A percentile compares a stretch with the other conserved stretches of the same genome.
These are phyloP conservation scores for Nepenthes alata DNA, from an alignment of 179 eudicot genomes.

Conservation along the genomic window DNA sequence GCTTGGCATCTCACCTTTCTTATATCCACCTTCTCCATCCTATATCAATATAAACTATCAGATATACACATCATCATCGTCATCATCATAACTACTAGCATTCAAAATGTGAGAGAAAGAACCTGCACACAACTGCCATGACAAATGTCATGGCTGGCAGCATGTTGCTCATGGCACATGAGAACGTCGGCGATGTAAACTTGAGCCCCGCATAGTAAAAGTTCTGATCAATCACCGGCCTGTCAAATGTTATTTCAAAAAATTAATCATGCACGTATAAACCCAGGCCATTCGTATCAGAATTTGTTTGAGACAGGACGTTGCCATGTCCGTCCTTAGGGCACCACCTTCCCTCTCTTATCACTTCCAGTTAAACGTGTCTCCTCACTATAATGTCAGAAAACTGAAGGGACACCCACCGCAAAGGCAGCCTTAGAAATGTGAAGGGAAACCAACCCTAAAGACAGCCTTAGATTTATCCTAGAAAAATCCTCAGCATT, in stretches of 20 bases:
- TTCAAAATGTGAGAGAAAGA: neutral
- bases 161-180: constrained; percentile 9
- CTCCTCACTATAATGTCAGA: too few relatives aligned
- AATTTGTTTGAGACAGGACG: too few relatives aligned
- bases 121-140: constrained; percentile 7
- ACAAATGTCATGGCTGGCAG: constrained; percentile 11
- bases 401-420: too few relatives aligned
- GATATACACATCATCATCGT: neutral
- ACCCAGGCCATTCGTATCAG: neutral
- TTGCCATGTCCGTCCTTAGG: too few relatives aligned
- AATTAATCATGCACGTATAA: too few relatives aligned
- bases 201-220: constrained; percentile 6
- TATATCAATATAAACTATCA: constrained; percentile 6
- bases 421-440: too few relatives aligned
- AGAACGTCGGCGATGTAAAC: constrained; percentile 6
- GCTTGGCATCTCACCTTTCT: constrained; percentile 77
- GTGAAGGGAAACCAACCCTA: too few relatives aligned
- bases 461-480: too few relatives aligned
- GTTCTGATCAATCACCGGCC: constrained; percentile 13
- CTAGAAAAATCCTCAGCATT: neutral
- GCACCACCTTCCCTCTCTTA: too few relatives aligned
- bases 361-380: too few relatives aligned
- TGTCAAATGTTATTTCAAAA: neutral
- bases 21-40: constrained; percentile 83
- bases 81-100: neutral